Evolutionary conservation across 495 filamentous ascomycete species (phyloP).

Genomic region (Astrothelium subdiscretum): DNA sequence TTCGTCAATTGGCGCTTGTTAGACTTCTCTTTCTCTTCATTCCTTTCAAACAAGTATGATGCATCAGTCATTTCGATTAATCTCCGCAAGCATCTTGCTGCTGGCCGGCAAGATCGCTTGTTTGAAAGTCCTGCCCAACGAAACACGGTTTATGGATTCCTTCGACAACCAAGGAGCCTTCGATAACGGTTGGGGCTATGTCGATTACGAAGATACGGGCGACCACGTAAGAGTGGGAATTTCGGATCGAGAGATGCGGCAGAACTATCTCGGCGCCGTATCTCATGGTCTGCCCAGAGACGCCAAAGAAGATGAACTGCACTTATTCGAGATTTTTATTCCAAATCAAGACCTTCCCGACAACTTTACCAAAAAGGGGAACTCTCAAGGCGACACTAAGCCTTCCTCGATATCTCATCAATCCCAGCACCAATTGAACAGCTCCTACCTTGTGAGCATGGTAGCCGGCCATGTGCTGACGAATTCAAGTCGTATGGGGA

Average conservation of each 20-base stretch:
- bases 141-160: not conserved
- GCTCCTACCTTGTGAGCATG: not conserved
- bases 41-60: no score
- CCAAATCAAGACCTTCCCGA: not conserved
- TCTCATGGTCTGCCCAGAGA: not conserved
- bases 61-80: no score
- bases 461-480: not conserved
- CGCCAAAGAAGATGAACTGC: not conserved
- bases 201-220: not conserved
- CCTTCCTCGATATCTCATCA: not conserved
- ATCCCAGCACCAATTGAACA: not conserved
- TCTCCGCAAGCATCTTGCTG: not conserved
- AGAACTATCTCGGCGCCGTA: not conserved
- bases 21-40: no score
- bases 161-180: not conserved
- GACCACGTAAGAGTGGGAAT: not conserved
- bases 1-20: no score
- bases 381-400: not conserved
- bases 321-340: not conserved
- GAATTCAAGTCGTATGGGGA: not conserved
- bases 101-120: not conserved
- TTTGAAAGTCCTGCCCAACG: not conserved
- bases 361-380: no score
- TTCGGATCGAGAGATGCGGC: not conserved
- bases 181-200: not conserved